Evolutionary conservation across 1,139 yeast genomes (phyloP), one percentile per base, ranked within the genome.

Genomic region (Suhomyces bolitotheri): DNA sequence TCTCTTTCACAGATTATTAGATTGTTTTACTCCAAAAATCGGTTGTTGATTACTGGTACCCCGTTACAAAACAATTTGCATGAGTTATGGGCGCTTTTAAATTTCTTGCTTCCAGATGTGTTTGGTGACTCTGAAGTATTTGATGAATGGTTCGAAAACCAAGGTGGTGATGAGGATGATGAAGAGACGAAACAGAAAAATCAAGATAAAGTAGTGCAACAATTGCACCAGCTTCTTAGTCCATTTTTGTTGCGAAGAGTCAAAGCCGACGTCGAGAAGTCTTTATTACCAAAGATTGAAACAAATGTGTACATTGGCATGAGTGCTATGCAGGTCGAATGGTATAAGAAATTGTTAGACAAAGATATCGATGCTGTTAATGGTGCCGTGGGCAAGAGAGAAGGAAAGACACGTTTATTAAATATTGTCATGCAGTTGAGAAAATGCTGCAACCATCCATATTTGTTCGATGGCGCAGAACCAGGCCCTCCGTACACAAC

Each of bases 401-500:
- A 84, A 56, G 76, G 83, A 14, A 84, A 83, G 51, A 83, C 92
- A 2, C 66, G 92, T 50, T 66, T 84, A 40, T 65, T 84, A 36
- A 84, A 84, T 54, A 83, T 84, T 48, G 92, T 83, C 19, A 84
- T 84, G 94, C 94, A 84, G 58, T 68, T 84, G 51, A 71, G 94
- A 54, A 84, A 84, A 55, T 84, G 92, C 56, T 84, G 92, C 60
- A 84, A 84, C 51, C 94, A 84, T 60, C 92, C 94, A 4, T 84
- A 84, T 52, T 60, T 84, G 31, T 84, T 84, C 52, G 94, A 84
- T 56, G 92, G 94, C 16, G 92, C 92, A 1, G 94, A 84, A 54
- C 94, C 92, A 0, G 94, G 94, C 5, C 94, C 94, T 16, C 92
- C 94, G 14, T 84, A 69, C 49, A 84, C 92, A 4, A 84, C 90